Percentiles rank a stretch among this genome's conserved stretches.
phyloP scores from a whole-genome alignment of 2,329 filamentous ascomycete genomes.

The Fusarium continuum region DNA sequence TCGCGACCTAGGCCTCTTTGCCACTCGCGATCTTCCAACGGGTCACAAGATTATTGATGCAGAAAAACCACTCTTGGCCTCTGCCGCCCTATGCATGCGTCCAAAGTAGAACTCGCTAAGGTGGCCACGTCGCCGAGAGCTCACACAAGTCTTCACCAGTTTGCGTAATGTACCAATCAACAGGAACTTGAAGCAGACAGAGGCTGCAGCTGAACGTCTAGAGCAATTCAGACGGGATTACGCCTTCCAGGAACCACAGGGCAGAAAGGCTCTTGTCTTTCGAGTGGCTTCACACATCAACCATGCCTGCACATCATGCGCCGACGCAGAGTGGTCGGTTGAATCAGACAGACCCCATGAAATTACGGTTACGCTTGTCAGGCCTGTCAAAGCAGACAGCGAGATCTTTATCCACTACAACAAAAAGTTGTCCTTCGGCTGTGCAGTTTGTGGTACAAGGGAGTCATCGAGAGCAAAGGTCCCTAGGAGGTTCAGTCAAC shows the following conservation, averaged over 20 bases:
- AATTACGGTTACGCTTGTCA: constrained; percentile 33
- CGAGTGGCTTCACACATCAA: constrained; percentile 43
- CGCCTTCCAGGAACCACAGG: constrained; percentile 29
- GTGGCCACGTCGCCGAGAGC: neutral
- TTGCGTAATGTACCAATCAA: constrained; percentile 19
- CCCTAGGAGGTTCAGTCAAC: neutral
- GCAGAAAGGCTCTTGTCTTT: constrained; percentile 30
- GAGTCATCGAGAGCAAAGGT: neutral
- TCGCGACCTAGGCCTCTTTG: constrained; percentile 36
- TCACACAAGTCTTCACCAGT: constrained; percentile 8
- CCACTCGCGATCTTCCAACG: constrained; percentile 1
- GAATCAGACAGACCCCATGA: constrained; percentile 2
- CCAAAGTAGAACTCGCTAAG: constrained; percentile 27
- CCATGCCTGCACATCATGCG: constrained; percentile 46
- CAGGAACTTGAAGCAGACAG: neutral
- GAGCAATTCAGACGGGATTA: constrained; percentile 28
- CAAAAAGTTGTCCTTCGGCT: constrained; percentile 42
- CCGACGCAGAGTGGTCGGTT: constrained; percentile 37
- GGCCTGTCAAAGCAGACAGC: constrained; percentile 39
- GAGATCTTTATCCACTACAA: constrained; percentile 53
- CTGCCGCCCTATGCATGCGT: neutral
- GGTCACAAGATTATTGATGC: constrained; percentile 29
- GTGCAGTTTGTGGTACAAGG: constrained; percentile 30
- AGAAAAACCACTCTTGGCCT: constrained; percentile 31
- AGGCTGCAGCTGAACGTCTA: too few relatives aligned